Evolutionary conservation across 1,139 yeast species (phyloP), one percentile per base, ranked within the genome.

Genomic region (Tardiomyces blankii): DNA sequence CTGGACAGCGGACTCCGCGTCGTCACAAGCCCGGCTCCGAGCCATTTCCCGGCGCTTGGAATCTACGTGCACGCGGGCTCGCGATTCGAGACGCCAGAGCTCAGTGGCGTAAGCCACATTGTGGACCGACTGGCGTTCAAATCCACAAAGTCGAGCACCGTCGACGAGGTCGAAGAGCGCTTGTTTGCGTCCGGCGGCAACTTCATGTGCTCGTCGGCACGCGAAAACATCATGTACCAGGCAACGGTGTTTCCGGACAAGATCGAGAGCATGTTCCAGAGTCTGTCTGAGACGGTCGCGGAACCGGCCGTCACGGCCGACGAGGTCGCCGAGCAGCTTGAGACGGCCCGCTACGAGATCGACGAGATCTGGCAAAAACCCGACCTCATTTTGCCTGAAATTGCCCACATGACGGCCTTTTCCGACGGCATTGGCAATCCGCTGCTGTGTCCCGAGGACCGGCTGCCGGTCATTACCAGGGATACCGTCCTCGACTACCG

Each of bases 221-320:
- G 98, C 59, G 98, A 91, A 62, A 77, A 93, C 4, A 75, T 91
- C 70, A 78, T 91, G 68, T 91, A 91, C 63, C 97, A 91, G 64
- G 95, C 96, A 1, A 82, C 95, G 1, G 95, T 88, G 1, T 91
- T 91, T 70, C 88, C 89, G 61, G 66, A 75, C 46, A 96, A 89
- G 60, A 80, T 83, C n/a, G 93, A 80, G 41, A 70, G 72, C 53
- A 88, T 93, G 95, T 78, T 86, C 54, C 76, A 75, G 41, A 70
- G 87, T 45, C 70, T 91, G 55, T 70, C 87, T n/a, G 93, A 88
- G 55, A 86, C 96, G 0, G 81, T 89, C 9, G 68, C 81, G 19
- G 70, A 69, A 48, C 98, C 98, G 3, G 63, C 62, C 39, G 67
- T 88, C 43, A 72, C 84, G 1, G 79, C 77, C 33, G 77, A 75